A percentile compares a stretch with the other conserved stretches of the same genome.
Evolutionary conservation across 2,329 filamentous ascomycete species (phyloP).

Genomic region (Periconia sp.): DNA sequence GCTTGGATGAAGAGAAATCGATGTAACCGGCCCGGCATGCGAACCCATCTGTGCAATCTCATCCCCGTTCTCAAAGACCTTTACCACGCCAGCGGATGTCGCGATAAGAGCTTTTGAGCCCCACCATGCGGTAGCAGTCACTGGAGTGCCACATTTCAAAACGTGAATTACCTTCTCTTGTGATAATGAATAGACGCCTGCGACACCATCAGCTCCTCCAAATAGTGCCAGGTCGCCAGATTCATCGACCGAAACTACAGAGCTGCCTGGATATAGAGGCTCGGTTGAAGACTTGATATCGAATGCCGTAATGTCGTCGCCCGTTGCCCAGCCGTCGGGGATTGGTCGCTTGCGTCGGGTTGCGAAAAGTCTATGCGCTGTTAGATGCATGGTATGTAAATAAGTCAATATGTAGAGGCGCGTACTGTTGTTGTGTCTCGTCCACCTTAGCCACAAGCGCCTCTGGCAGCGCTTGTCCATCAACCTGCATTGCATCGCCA

Average conservation of each 20-base stretch:
- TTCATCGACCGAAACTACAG: constrained; percentile 63
- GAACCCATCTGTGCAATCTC: constrained; percentile 75
- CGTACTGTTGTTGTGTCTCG: constrained; percentile 78
- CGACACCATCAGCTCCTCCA: constrained; percentile 75
- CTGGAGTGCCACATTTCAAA: constrained; percentile 67
- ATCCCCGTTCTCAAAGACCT: constrained; percentile 75
- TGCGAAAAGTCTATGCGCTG: constrained; percentile 72
- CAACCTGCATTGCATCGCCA: constrained; percentile 92
- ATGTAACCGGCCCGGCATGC: constrained; percentile 82
- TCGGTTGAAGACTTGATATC: constrained; percentile 61
- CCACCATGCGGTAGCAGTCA: constrained; percentile 71
- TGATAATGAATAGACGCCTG: constrained; percentile 79
- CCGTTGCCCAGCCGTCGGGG: constrained; percentile 82
- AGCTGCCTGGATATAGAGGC: constrained; percentile 64
- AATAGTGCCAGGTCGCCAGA: constrained; percentile 72
- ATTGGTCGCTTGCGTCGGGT: constrained; percentile 87
- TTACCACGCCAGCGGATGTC: constrained; percentile 77
- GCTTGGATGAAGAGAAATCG: constrained; percentile 80
- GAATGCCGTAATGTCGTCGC: constrained; percentile 71
- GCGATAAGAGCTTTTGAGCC: constrained; percentile 73
- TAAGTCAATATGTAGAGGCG: constrained; percentile 26
- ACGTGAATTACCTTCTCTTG: constrained; percentile 76
- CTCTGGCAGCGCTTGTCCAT: constrained; percentile 77
- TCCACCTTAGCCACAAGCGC: constrained; percentile 76
- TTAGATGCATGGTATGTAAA: constrained; percentile 22